Percentiles rank a stretch among this genome's conserved stretches.
Conservation (phyloP, 108 stramenopile genomes). For the Nitzschia putrida region DNA sequence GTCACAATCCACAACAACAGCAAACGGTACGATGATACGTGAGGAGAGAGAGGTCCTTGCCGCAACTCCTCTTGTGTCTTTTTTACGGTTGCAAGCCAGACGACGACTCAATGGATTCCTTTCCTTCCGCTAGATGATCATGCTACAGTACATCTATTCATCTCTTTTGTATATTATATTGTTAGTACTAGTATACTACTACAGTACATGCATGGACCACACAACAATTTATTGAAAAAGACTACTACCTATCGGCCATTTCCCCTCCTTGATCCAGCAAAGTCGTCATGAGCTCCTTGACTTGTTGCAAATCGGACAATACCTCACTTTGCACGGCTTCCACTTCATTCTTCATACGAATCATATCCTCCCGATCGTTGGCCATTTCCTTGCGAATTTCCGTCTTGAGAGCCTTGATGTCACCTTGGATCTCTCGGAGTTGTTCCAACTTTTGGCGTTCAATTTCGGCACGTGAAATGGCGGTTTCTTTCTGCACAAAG, state of each 20-base stretch:
- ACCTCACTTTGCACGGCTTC: conserved; percentile 74
- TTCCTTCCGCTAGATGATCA: too few species aligned
- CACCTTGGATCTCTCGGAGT: conserved; percentile 59
- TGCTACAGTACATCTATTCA: too few species aligned
- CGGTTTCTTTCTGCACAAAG: conserved; percentile 74
- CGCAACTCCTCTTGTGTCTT: too few species aligned
- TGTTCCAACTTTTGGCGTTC: conserved; percentile 69
- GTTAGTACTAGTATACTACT: too few species aligned
- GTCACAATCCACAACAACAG: too few species aligned
- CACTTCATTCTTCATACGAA: conserved; percentile 58
- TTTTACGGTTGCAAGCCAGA: too few species aligned
- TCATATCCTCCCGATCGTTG: conserved; percentile 69
- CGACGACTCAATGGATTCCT: too few species aligned
- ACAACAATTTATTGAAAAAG: background rate
- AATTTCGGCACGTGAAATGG: conserved; percentile 63
- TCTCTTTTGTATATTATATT: too few species aligned
- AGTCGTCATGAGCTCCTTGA: conserved; percentile 71
- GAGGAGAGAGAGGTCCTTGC: too few species aligned
- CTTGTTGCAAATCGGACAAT: conserved; percentile 74
- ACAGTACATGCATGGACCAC: too few species aligned
- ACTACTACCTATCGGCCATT: conserved; percentile 17
- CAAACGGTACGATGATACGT: too few species aligned
- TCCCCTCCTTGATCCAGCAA: conserved; percentile 53
- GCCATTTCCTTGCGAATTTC: conserved; percentile 75
- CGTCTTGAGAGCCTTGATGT: conserved; percentile 56